phyloP scores from a whole-genome alignment of 2,329 filamentous ascomycete species.

The Calonectria multiphialidica region DNA sequence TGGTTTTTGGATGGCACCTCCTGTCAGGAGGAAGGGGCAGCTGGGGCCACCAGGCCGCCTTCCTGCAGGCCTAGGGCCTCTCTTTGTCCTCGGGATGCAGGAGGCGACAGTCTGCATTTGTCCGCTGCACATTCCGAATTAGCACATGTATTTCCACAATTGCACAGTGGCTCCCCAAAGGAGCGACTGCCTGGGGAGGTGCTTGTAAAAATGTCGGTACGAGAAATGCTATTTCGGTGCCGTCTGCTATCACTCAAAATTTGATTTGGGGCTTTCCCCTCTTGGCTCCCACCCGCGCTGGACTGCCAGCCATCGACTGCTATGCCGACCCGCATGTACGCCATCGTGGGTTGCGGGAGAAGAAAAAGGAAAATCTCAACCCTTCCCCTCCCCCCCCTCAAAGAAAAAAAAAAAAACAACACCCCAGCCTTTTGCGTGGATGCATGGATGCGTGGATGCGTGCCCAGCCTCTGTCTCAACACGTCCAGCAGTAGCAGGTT shows the following conservation, averaged over 20 bases:
- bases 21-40: constrained; percentile 27
- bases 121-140: constrained; percentile 15
- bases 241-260: background rate
- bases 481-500: constrained; percentile 15
- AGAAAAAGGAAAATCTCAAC: background rate
- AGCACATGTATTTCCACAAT: constrained; percentile 15
- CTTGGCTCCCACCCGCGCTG: background rate
- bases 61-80: background rate
- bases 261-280: background rate
- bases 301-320: background rate
- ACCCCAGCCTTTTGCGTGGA: constrained; percentile 8
- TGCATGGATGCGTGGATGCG: background rate
- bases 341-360: background rate
- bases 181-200: background rate
- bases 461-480: constrained; percentile 30
- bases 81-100: constrained; percentile 10
- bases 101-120: constrained; percentile 21
- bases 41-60: background rate
- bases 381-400: background rate
- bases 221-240: background rate
- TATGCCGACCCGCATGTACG: background rate
- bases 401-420: background rate
- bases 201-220: background rate
- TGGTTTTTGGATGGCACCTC: constrained; percentile 4
- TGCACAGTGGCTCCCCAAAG: constrained; percentile 5